phyloP scores from a whole-genome alignment of 2,329 filamentous ascomycete species.

The Alternaria sp. region DNA sequence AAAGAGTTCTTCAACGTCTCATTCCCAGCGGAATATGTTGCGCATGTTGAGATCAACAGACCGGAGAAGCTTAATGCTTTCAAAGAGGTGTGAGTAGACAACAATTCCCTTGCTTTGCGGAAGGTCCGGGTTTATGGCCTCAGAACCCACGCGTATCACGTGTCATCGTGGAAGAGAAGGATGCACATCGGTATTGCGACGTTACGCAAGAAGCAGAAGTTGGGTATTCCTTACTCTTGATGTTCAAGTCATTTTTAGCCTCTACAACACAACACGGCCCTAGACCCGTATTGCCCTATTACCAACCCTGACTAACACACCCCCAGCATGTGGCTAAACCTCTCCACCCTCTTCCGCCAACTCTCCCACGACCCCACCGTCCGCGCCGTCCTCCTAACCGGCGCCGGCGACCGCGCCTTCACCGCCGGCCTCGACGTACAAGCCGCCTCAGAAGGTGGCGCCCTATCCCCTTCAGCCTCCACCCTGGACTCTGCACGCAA shows the following conservation, averaged over 20 bases:
- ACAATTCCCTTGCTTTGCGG: too few species aligned
- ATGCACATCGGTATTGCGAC: too few species aligned
- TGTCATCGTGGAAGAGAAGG: too few species aligned
- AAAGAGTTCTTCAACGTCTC: constrained; percentile 76
- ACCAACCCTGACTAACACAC: too few species aligned
- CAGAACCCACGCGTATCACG: too few species aligned
- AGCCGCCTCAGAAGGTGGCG: constrained; percentile 65
- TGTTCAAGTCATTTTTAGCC: too few species aligned
- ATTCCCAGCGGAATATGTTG: constrained; percentile 74
- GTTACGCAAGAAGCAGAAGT: too few species aligned
- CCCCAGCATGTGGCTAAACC: constrained; percentile 83
- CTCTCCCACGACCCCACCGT: constrained; percentile 76
- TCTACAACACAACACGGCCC: too few species aligned
- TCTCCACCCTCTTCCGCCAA: constrained; percentile 72
- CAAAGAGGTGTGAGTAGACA: constrained; percentile 62
- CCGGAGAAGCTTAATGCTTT: constrained; percentile 89
- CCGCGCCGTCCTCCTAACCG: constrained; percentile 79
- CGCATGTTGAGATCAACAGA: constrained; percentile 91
- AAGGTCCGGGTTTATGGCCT: too few species aligned
- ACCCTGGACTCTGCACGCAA: constrained; percentile 32
- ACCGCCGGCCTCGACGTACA: constrained; percentile 84
- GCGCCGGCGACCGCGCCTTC: constrained; percentile 83
- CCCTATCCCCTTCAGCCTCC: constrained; percentile 17
- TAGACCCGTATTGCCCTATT: too few species aligned
- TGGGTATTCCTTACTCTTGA: too few species aligned